Conservation (phyloP, 2,329 filamentous ascomycete species). For the Venturia oleaginea region DNA sequence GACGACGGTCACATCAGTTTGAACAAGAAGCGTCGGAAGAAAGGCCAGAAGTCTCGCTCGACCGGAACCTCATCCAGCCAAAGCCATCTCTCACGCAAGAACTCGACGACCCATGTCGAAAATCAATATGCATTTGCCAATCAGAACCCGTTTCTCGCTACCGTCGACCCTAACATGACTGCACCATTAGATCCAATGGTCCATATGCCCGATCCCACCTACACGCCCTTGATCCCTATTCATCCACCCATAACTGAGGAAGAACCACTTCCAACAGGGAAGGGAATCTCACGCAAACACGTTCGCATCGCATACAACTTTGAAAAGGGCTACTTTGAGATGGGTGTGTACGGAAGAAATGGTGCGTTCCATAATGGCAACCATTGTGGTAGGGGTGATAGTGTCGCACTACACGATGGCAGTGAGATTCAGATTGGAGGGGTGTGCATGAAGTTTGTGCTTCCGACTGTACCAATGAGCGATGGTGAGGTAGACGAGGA, state of each 20-base stretch:
- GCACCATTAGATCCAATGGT: constrained; percentile 12
- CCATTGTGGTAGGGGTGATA: constrained; percentile 44
- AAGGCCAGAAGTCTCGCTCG: constrained; percentile 7
- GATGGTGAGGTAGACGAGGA: constrained; percentile 34
- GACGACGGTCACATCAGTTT: constrained; percentile 17
- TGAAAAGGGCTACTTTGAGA: constrained; percentile 54
- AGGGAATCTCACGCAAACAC: constrained; percentile 65
- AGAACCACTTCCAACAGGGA: constrained; percentile 41
- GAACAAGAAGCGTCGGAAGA: constrained; percentile 7
- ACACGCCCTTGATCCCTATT: constrained; percentile 54
- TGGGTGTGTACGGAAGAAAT: constrained; percentile 53
- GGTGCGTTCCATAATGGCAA: constrained; percentile 60
- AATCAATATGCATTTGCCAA: constrained; percentile 4
- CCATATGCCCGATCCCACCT: constrained; percentile 12
- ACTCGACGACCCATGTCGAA: background rate
- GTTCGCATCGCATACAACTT: constrained; percentile 63
- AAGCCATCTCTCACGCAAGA: constrained; percentile 12
- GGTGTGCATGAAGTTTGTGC: constrained; percentile 57
- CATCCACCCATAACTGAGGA: constrained; percentile 51
- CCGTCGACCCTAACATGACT: constrained; percentile 12
- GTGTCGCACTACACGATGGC: constrained; percentile 53
- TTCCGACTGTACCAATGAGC: constrained; percentile 54
- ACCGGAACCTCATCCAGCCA: constrained; percentile 10
- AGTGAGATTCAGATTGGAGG: constrained; percentile 64
- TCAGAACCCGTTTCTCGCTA: background rate